Evolutionary conservation across 352 stramenopile genomes (phyloP).

Genomic region (Blastocystis sp.): DNA sequence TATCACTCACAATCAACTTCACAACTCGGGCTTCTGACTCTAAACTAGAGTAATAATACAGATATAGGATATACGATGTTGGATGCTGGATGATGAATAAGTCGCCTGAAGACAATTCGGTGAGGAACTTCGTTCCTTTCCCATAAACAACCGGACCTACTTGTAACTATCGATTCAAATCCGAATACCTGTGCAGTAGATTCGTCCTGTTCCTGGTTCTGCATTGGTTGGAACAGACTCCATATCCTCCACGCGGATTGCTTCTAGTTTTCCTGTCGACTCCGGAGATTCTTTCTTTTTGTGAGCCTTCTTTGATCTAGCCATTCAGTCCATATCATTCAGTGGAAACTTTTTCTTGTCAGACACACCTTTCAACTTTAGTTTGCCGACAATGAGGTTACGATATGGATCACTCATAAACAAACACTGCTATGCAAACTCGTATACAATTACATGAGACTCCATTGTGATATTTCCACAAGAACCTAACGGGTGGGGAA

Average conservation of each 20-base stretch:
- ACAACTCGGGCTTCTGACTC: slow-evolving; percentile 21
- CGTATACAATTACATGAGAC: background rate
- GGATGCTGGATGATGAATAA: slow-evolving; percentile 40
- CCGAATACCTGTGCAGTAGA: slow-evolving; percentile 25
- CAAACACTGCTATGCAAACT: slow-evolving; percentile 33
- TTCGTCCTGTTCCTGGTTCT: slow-evolving; percentile 42
- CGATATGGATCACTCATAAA: slow-evolving; percentile 61
- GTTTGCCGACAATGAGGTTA: slow-evolving; percentile 44
- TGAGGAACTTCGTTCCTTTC: slow-evolving; percentile 49
- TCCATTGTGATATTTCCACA: background rate
- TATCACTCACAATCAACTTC: slow-evolving; percentile 55
- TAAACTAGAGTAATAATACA: background rate
- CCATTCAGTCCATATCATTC: background rate
- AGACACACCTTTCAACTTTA: slow-evolving; percentile 32
- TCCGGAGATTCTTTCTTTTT: slow-evolving; percentile 50
- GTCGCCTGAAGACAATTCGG: slow-evolving; percentile 25
- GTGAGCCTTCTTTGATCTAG: slow-evolving; percentile 51
- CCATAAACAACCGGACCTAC: slow-evolving; percentile 55
- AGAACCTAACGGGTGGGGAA: background rate
- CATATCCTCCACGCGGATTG: slow-evolving; percentile 39
- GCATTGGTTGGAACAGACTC: slow-evolving; percentile 16
- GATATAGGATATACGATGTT: background rate
- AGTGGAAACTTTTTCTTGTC: slow-evolving; percentile 45
- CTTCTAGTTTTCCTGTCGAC: background rate
- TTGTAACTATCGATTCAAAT: background rate